Evolutionary conservation across 345 rosid genomes (phyloP).

Genomic region (Physaria fendleri): DNA sequence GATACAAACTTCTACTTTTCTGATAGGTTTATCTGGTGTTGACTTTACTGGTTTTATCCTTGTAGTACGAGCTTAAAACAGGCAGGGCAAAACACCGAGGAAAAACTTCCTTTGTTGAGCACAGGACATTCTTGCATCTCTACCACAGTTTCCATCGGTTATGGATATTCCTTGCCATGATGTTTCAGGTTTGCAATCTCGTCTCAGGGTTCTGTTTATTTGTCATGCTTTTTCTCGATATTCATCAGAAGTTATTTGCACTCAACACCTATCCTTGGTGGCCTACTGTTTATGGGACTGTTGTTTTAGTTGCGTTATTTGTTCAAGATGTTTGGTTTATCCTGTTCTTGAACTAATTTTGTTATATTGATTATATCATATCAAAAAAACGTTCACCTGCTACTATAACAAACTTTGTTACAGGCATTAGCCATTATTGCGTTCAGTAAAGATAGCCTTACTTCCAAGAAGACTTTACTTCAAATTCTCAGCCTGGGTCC

Average conservation of each 20-base stretch:
- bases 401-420: constrained; percentile 13
- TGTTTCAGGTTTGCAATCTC: constrained; percentile 78
- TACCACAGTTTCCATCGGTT: constrained; percentile 96
- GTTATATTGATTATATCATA: background rate
- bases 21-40: constrained; percentile 15
- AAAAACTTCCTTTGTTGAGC: constrained; percentile 96
- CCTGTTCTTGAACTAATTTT: background rate
- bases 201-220: background rate
- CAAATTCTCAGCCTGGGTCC: constrained; percentile 93
- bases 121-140: constrained; percentile 90
- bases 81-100: constrained; percentile 66
- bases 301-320: constrained; percentile 1
- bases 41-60: constrained; percentile 10
- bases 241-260: constrained; percentile 1
- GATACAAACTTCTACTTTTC: background rate
- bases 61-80: constrained; percentile 58
- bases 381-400: background rate
- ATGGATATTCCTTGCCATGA: constrained; percentile 94
- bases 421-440: constrained; percentile 89
- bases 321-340: constrained; percentile 1
- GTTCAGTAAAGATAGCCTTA: constrained; percentile 50
- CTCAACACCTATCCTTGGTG: constrained; percentile 1
- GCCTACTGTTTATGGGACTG: background rate
- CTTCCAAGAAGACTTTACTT: constrained; percentile 48
- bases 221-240: background rate